phyloP scores from a whole-genome alignment of 805 yeast species.

The Candida ovalis region DNA sequence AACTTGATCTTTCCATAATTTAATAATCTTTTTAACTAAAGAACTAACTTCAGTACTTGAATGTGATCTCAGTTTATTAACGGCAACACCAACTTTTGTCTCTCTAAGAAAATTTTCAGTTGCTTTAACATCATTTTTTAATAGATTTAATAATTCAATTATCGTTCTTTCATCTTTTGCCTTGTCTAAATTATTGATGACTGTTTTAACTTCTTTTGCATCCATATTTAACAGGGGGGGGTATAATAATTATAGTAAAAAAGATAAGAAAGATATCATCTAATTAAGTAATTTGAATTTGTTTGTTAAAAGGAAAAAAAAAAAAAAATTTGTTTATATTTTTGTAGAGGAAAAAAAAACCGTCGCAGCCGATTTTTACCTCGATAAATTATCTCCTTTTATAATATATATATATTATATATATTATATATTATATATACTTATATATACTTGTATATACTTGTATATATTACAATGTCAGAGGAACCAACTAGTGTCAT shows the following conservation, averaged over 20 bases:
- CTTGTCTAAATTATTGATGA: constrained; percentile 72
- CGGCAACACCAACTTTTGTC: constrained; percentile 96
- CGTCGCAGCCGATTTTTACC: too few relatives aligned
- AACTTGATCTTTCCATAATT: constrained; percentile 87
- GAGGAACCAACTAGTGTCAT: constrained; percentile 43
- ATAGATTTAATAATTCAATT: constrained; percentile 57
- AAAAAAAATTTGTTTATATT: too few relatives aligned
- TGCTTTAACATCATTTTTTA: constrained; percentile 74
- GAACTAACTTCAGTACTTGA: constrained; percentile 62
- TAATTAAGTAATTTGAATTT: too few relatives aligned
- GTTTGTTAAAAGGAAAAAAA: neutral
- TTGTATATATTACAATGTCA: neutral
- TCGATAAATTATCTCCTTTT: too few relatives aligned
- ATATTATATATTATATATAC: neutral
- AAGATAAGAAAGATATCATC: too few relatives aligned
- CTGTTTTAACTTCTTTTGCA: constrained; percentile 65
- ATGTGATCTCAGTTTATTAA: constrained; percentile 77
- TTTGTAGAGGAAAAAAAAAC: too few relatives aligned
- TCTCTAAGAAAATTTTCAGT: constrained; percentile 84
- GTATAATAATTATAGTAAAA: neutral
- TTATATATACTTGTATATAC: too few relatives aligned
- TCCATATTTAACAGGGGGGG: constrained; percentile 43
- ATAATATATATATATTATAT: too few relatives aligned
- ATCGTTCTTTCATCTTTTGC: constrained; percentile 61
- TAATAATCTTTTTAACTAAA: constrained; percentile 78